Evolutionary conservation across 805 yeast species (phyloP), one percentile per base, ranked within the genome.

Genomic region (Yarrowia divulgata): DNA sequence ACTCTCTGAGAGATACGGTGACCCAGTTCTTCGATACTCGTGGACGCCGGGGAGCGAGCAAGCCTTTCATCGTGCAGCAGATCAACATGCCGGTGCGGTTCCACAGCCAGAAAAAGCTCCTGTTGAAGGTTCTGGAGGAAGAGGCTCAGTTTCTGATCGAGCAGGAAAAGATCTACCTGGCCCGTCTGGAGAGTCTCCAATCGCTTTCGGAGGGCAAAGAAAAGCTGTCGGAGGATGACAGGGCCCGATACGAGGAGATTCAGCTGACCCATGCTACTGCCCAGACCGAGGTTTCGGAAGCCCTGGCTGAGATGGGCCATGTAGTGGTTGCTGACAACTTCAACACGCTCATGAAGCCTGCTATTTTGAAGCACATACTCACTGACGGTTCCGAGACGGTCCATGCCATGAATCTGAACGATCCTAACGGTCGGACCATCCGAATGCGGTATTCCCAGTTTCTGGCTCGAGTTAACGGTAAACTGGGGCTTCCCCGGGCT

Each of bases 91-190:
- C 8, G 3, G 43, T 7, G 0, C 66, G 66, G 16, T 8, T 45
- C 37, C 6, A 12, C 19, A 14, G 19, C 9, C 23, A 18, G 19
- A 2, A 12, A 29, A 3, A 12, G 5, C 19, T 5, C 19, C 14
- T 45, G 8, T 3, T 43, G 10, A 18, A n/a, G 29, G 29, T 13
- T 32, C 9, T 45, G 45, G n/a, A 29, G 8, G 66, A 18, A 3
- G 66, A 60, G 34, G 4, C 14, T 42, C 23, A 43, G 52, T 34
- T 45, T 10, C 32, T 32, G 66, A 45, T 43, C 34, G 66, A 42
- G 42, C 42, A 34, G 42, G 52, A 42, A 18, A 60, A 60, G 12
- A 43, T 57, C 29, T 57, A 57, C 18, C 39, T 5, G 19, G 49
- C 39, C 1, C 35, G 49, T 18, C 29, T 57, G 40, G 49, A 57